Base-by-base conservation (phyloP, 1,139 yeast species). In the Sugiyamaella grinbergsii region DNA sequence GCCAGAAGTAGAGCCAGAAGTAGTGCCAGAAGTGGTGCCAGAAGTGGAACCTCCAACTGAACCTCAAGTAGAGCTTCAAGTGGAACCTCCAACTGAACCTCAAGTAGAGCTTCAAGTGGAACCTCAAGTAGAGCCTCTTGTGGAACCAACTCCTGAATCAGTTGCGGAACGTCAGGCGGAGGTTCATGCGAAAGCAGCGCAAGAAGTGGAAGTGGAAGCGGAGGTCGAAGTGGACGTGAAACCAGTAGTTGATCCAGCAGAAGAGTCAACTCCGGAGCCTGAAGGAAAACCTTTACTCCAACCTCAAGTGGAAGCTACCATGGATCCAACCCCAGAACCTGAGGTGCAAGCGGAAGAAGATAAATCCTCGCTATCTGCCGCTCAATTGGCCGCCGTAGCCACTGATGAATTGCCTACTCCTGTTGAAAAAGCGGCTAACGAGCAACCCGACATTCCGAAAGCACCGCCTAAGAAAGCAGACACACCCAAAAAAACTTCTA, bases 231-330 rank as follows among this genome's bases (percentile, higher is more conserved):
- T 20, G 6, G 41, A 16, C 7, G 42, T 13, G 11, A 42, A 24
- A 10, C 28, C 28, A 24, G 10, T 6, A 24, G 5, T 10, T 24
- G 28, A 24, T n/a, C n/a, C n/a, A 23, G 26, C 5, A 8, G 26
- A 23, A 8, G 26, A 23, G 26, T 23, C 26, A 8, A 46, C 42
- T 15, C 36, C 32, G 19, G 40, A 20, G 29, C 36, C 33, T 29
- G 44, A 47, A n/a, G 47, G 46, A 40, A 40, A 42, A 28, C 15
- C 31, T 7, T 19, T 39, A 38, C 40, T 33, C 13, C 38, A 43
- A 28, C 8, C 28, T 13, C 19, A 31, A 32, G 44, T 26, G 5
- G 47, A 42, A 22, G 6, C 16, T n/a, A n/a, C 32, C 28, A 26
- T 4, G n/a, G n/a, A 26, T 6, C 6, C 10, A 29, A 13, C 33